A percentile compares a stretch with the other conserved stretches of the same genome.
Evolutionary conservation across 768 basidiomycete genomes (phyloP).

Genomic region (Hericium alpestre): DNA sequence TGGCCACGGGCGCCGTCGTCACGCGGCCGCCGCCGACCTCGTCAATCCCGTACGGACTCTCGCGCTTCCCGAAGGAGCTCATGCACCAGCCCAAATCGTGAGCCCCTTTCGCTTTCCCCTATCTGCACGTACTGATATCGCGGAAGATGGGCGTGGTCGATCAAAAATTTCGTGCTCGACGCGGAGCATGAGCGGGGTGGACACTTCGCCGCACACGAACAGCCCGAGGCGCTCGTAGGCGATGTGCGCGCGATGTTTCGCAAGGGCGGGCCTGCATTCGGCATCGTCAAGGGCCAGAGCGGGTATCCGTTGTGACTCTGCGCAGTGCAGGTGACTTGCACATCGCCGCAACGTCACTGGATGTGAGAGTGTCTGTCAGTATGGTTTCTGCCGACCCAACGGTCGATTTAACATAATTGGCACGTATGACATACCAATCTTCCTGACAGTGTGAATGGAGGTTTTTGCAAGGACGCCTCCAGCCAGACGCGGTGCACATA

Average conservation of each 20-base stretch:
- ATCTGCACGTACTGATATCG: too few relatives aligned
- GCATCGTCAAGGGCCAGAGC: constrained; percentile 32
- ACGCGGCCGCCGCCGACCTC: too few relatives aligned
- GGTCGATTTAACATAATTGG: too few relatives aligned
- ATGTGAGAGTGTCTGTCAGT: too few relatives aligned
- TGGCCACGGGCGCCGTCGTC: too few relatives aligned
- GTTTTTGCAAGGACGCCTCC: too few relatives aligned
- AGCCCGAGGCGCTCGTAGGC: constrained; percentile 33
- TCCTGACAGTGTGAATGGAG: too few relatives aligned
- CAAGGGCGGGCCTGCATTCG: constrained; percentile 37
- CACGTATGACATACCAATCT: too few relatives aligned
- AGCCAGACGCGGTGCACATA: too few relatives aligned
- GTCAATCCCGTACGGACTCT: constrained; percentile 19
- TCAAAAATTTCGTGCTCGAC: constrained; percentile 35
- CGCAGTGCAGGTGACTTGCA: too few relatives aligned
- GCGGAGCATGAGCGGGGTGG: constrained; percentile 40
- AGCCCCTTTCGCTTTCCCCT: neutral
- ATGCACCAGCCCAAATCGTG: constrained; percentile 26
- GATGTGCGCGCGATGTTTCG: constrained; percentile 51
- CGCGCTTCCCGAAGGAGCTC: constrained; percentile 22
- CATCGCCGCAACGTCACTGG: too few relatives aligned
- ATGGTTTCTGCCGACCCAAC: too few relatives aligned
- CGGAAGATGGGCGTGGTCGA: constrained; percentile 20
- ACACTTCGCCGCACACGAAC: constrained; percentile 49
- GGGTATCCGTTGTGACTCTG: constrained; percentile 23